phyloP scores from a whole-genome alignment of 306 rosid species.

The Lupinus albus region DNA sequence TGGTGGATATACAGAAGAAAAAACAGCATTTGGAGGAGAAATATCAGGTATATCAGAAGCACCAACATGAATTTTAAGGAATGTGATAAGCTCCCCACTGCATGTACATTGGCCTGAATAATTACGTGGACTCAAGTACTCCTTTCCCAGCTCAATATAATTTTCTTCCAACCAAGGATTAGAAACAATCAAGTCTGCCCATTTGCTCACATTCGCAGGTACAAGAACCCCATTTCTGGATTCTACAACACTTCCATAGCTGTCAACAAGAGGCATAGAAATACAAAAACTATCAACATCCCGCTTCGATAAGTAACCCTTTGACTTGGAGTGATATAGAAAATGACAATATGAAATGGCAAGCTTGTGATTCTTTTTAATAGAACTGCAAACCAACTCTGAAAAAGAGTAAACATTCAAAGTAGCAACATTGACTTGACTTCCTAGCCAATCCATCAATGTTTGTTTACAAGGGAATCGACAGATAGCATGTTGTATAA shows the following conservation, averaged over 20 bases:
- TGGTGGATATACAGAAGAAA: conserved; percentile 52
- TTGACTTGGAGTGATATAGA: conserved; percentile 50
- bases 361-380: conserved; percentile 27
- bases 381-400: conserved; percentile 3
- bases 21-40: conserved; percentile 57
- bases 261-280: conserved; percentile 66
- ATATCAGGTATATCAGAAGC: conserved; percentile 69
- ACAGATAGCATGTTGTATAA: conserved; percentile 46
- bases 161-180: conserved; percentile 64
- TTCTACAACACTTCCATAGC: conserved; percentile 40
- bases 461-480: not conserved
- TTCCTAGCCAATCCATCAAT: conserved; percentile 49
- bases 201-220: conserved; percentile 71
- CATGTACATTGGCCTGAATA: conserved; percentile 49
- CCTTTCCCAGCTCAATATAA: conserved; percentile 61
- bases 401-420: conserved; percentile 46
- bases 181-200: conserved; percentile 60
- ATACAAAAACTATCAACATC: conserved; percentile 38
- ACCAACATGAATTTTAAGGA: conserved; percentile 46
- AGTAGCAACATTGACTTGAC: conserved; percentile 22
- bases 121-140: conserved; percentile 35
- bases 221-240: conserved; percentile 47
- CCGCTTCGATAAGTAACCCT: conserved; percentile 19
- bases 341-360: conserved; percentile 57
- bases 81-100: conserved; percentile 34